phyloP scores from a whole-genome alignment of 345 rosid genomes.

The Citropsis articulata region DNA sequence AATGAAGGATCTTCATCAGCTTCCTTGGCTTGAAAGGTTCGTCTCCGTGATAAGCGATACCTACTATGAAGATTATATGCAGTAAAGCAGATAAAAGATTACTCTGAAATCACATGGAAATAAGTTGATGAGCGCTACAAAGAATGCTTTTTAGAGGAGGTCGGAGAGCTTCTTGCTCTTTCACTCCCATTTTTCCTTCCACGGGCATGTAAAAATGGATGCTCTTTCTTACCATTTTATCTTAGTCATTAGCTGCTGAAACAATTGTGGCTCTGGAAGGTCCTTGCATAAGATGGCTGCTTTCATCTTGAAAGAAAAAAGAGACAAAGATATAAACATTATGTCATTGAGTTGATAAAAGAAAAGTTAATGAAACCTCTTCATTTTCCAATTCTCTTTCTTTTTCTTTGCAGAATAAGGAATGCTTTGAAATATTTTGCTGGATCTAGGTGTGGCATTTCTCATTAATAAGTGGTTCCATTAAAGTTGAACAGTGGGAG shows the following conservation, averaged over 20 bases:
- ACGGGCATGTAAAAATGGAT: slow-evolving; percentile 18
- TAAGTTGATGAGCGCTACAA: slow-evolving; percentile 9
- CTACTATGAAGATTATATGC: slow-evolving; percentile 76
- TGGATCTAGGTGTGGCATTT: neutral
- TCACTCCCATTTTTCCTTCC: slow-evolving; percentile 11
- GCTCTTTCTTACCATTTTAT: slow-evolving; percentile 3
- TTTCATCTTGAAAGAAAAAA: slow-evolving; percentile 30
- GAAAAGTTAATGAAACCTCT: slow-evolving; percentile 16
- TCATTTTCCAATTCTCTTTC: neutral
- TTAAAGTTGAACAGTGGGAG: neutral
- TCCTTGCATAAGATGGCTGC: slow-evolving; percentile 20
- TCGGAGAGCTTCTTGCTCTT: slow-evolving; percentile 52
- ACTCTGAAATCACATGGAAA: slow-evolving; percentile 19
- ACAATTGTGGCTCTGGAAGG: slow-evolving; percentile 6
- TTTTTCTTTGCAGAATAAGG: neutral
- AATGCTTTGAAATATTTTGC: no score
- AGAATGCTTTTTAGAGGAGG: slow-evolving; percentile 14
- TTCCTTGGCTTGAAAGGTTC: slow-evolving; percentile 99
- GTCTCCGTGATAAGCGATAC: slow-evolving; percentile 94
- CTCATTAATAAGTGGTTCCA: neutral
- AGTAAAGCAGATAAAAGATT: slow-evolving; percentile 35
- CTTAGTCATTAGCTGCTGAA: slow-evolving; percentile 13
- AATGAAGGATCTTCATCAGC: slow-evolving; percentile 92
- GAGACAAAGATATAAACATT: slow-evolving; percentile 7
- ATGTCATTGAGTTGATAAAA: slow-evolving; percentile 17